A percentile compares a stretch with the other conserved stretches of the same genome.
Conservation (phyloP, 2,329 filamentous ascomycete genomes). For the Teratosphaeria epicoccoides region DNA sequence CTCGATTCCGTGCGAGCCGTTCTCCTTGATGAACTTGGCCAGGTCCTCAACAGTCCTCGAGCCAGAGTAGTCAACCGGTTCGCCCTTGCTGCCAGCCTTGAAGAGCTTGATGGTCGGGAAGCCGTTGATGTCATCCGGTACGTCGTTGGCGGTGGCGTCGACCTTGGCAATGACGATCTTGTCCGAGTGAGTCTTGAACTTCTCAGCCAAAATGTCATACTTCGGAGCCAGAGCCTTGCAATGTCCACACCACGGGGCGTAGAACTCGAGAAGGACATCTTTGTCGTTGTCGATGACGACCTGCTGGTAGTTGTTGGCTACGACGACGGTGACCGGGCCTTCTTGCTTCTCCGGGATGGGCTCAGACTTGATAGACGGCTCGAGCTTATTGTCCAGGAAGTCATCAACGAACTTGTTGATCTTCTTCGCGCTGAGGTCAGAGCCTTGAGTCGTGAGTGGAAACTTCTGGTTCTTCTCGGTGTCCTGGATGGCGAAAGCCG, state of each 20-base stretch:
- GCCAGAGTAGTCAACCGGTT: conserved; percentile 77
- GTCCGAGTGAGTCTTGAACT: conserved; percentile 43
- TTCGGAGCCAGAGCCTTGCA: conserved; percentile 60
- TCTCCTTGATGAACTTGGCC: conserved; percentile 84
- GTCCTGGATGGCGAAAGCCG: conserved; percentile 95
- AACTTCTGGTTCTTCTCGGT: conserved; percentile 93
- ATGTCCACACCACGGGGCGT: conserved; percentile 74
- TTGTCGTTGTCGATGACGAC: conserved; percentile 87
- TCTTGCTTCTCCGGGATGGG: conserved; percentile 90
- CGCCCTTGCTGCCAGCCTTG: conserved; percentile 77
- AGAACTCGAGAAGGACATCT: conserved; percentile 97
- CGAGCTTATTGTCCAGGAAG: conserved; percentile 75
- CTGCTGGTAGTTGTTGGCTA: conserved; percentile 87
- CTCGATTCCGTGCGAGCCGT: conserved; percentile 77
- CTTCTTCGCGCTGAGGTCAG: conserved; percentile 61
- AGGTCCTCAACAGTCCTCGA: conserved; percentile 85
- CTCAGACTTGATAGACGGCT: conserved; percentile 97
- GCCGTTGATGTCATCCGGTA: conserved; percentile 90
- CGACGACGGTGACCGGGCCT: conserved; percentile 74
- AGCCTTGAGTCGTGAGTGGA: conserved; percentile 58
- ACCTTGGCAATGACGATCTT: conserved; percentile 74
- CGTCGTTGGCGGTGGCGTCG: conserved; percentile 90
- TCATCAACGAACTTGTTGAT: conserved; percentile 78
- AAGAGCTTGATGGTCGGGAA: conserved; percentile 99
- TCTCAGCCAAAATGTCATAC: conserved; percentile 52